A percentile compares a stretch with the other conserved stretches of the same genome.
Conservation (phyloP, 1,284 basidiomycete species). For the Ceratorhiza oryzae-sativae region DNA sequence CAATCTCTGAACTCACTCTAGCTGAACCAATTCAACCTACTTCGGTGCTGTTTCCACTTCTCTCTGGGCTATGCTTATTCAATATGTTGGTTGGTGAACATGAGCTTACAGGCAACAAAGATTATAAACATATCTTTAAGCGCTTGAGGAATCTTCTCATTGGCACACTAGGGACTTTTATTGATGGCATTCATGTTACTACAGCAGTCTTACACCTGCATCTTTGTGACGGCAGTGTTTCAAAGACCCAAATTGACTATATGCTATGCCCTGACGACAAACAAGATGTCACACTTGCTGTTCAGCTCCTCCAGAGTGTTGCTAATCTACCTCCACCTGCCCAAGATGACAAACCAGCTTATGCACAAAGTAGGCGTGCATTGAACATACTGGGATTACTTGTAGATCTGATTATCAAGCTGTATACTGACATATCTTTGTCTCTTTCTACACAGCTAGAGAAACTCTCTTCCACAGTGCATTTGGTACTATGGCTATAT, state of each 20-base stretch:
- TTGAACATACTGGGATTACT: not conserved
- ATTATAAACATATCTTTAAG: slow-evolving; percentile 52
- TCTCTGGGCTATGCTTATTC: too few relatives aligned
- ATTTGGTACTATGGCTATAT: slow-evolving; percentile 1
- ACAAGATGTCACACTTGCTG: slow-evolving; percentile 50
- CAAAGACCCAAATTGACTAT: slow-evolving; percentile 42
- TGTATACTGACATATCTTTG: not conserved
- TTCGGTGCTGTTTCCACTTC: too few relatives aligned
- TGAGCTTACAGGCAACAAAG: slow-evolving; percentile 51
- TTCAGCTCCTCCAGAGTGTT: slow-evolving; percentile 47
- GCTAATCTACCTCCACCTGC: slow-evolving; percentile 45
- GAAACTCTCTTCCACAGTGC: not conserved
- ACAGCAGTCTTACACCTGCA: slow-evolving; percentile 46
- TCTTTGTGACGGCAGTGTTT: slow-evolving; percentile 38
- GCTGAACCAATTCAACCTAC: too few relatives aligned
- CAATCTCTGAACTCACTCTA: slow-evolving; percentile 17
- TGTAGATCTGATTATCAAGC: not conserved
- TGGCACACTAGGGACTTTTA: slow-evolving; percentile 45
- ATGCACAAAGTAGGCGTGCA: slow-evolving; percentile 14
- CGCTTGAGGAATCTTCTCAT: slow-evolving; percentile 49
- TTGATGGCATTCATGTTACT: slow-evolving; percentile 47
- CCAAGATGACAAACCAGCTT: slow-evolving; percentile 41
- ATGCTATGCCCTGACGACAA: slow-evolving; percentile 51
- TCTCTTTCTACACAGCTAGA: slow-evolving; percentile 12
- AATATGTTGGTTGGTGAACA: slow-evolving; percentile 51